phyloP scores from a whole-genome alignment of 345 rosid species.

The Odontarrhena argentea region DNA sequence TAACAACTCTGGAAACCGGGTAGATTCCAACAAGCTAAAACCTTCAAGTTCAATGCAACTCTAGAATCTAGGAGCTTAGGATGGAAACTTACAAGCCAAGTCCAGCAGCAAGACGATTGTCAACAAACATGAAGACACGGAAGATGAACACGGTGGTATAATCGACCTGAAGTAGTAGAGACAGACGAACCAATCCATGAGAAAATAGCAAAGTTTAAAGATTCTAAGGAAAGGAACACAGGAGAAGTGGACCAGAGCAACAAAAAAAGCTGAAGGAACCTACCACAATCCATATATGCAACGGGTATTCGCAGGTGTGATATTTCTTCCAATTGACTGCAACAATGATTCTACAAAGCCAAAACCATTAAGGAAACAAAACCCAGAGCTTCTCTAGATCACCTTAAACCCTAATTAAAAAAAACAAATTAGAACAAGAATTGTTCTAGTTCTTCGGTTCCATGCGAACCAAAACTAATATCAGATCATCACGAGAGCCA shows the following conservation, averaged over 20 bases:
- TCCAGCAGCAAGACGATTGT: slow-evolving; percentile 91
- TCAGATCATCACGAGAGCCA: slow-evolving; percentile 6
- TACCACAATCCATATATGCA: slow-evolving; percentile 99
- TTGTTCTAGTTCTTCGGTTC: not conserved
- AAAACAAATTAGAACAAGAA: slow-evolving; percentile 6
- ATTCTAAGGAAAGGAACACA: slow-evolving; percentile 1
- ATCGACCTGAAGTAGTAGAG: slow-evolving; percentile 67
- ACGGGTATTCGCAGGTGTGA: slow-evolving; percentile 69
- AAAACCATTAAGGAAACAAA: slow-evolving; percentile 35
- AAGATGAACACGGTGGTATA: slow-evolving; percentile 85
- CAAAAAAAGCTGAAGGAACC: slow-evolving; percentile 34
- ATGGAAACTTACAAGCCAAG: slow-evolving; percentile 87
- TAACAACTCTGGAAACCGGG: slow-evolving; percentile 14
- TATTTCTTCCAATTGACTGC: slow-evolving; percentile 88
- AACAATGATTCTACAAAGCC: slow-evolving; percentile 67
- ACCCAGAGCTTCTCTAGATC: slow-evolving; percentile 9
- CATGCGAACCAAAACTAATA: slow-evolving; percentile 1
- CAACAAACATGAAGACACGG: slow-evolving; percentile 92
- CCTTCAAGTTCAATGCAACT: not conserved
- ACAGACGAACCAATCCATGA: slow-evolving; percentile 10
- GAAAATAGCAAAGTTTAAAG: not conserved
- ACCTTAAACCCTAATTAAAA: slow-evolving; percentile 14
- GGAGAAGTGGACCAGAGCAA: not conserved
- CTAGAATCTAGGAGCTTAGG: slow-evolving; percentile 6
- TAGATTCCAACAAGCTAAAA: not conserved